A percentile compares a stretch with the other conserved stretches of the same genome.
Evolutionary conservation across 257 asterid species (phyloP).

Genomic region (Solanum ossicruentum): DNA sequence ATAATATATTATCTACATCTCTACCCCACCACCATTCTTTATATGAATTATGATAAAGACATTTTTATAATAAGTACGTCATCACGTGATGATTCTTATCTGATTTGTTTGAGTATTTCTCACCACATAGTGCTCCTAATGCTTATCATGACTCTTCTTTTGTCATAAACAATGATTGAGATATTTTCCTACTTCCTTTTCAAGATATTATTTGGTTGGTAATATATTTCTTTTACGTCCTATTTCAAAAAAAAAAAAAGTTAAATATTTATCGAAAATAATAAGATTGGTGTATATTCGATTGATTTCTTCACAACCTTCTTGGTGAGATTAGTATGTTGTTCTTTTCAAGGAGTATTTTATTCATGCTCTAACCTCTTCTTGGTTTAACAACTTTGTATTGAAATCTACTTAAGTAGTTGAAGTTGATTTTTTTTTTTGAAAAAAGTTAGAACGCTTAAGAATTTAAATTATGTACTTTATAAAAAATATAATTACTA

Average conservation of each 20-base stretch:
- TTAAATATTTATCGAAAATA: no score
- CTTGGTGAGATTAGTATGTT: background rate
- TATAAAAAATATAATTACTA: background rate
- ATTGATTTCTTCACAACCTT: background rate
- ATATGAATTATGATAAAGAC: background rate
- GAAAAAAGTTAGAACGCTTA: background rate
- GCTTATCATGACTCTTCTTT: background rate
- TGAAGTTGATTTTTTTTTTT: background rate
- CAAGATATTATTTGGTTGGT: background rate
- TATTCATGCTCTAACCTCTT: background rate
- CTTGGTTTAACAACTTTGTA: background rate
- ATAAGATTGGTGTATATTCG: background rate
- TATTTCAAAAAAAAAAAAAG: no score
- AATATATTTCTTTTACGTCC: no score
- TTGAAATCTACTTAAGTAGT: background rate
- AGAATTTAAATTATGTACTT: background rate
- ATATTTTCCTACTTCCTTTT: background rate
- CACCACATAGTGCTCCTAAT: background rate
- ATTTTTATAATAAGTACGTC: background rate
- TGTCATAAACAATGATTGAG: background rate
- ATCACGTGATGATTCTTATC: background rate
- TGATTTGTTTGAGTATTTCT: background rate
- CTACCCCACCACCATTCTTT: background rate
- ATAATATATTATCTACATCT: background rate
- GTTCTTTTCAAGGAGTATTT: background rate